Percentiles rank a stretch among this genome's conserved stretches.
Conservation (phyloP, 2,329 filamentous ascomycete species). For the Epichloe elymi region DNA sequence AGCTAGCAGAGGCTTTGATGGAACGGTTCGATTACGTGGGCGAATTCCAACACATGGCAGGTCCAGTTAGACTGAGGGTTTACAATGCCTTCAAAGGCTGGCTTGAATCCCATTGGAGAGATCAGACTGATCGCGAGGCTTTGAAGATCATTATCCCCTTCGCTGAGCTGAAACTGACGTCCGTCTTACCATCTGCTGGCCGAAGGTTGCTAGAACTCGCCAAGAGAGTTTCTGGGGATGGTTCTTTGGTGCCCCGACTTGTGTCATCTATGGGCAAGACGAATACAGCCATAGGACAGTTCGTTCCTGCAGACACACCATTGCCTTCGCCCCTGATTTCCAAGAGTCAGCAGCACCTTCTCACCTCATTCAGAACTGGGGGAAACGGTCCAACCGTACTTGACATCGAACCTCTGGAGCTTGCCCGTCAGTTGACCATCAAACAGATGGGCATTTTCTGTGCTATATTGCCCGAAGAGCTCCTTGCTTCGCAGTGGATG, state of each 20-base stretch:
- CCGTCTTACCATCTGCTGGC: constrained; percentile 61
- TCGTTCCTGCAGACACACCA: constrained; percentile 57
- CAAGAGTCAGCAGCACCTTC: constrained; percentile 60
- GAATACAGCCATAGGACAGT: constrained; percentile 59
- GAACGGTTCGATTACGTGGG: constrained; percentile 87
- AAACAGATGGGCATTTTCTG: constrained; percentile 89
- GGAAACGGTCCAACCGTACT: constrained; percentile 60
- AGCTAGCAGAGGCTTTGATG: constrained; percentile 71
- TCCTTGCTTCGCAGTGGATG: constrained; percentile 86
- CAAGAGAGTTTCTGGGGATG: constrained; percentile 61
- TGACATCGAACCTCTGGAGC: constrained; percentile 82
- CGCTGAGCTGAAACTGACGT: constrained; percentile 56
- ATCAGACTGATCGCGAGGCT: constrained; percentile 65
- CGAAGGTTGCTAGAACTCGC: constrained; percentile 69
- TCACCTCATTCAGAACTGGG: constrained; percentile 66
- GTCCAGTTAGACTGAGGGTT: constrained; percentile 74
- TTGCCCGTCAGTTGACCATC: constrained; percentile 84
- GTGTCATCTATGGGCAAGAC: constrained; percentile 83
- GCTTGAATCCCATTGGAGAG: constrained; percentile 91
- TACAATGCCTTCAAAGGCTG: constrained; percentile 97
- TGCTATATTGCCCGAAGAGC: constrained; percentile 80
- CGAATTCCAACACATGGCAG: constrained; percentile 59
- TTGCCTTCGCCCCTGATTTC: constrained; percentile 57
- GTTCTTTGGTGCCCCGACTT: constrained; percentile 66
- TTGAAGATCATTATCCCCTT: constrained; percentile 68